Evolutionary conservation across 768 basidiomycete genomes (phyloP), one percentile per base, ranked within the genome.

Genomic region (Pleurotus pulmonarius): DNA sequence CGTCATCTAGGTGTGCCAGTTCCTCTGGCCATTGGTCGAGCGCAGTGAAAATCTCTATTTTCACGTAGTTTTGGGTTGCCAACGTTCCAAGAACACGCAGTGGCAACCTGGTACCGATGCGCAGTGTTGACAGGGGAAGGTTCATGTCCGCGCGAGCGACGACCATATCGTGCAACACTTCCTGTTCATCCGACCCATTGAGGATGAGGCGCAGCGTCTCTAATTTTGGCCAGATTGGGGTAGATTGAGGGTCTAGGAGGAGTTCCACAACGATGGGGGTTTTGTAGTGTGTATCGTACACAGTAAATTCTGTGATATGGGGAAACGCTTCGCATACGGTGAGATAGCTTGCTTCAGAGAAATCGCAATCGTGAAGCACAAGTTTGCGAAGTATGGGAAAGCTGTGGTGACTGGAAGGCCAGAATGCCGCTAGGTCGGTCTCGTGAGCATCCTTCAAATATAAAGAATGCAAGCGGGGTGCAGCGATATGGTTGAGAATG

Each of bases 391-490:
- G 64, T 25, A 65, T 61, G 20, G 69, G 67, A 58, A 76, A 79
- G 43, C 34, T 20, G 22, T 41, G 48, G 12, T n/a, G 46, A 26
- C 54, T 57, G 52, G 61, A 59, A 3, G 64, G 60, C 63, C 70
- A 69, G 55, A 81, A 69, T 1, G 60, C 57, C 56, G 77, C 73
- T 1, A 81, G 67, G 58, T 81, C 80, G 37, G 64, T 62, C 40
- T 76, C 71, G 29, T 75, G 73, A 7, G 74, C 64, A 13, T 69
- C 72, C 58, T 80, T 79, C 53, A 82, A 65, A 3, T 71, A 69
- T 43, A 82, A 64, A 9, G 73, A 75, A 22, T 70, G 60, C 26
- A 82, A 67, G 12, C 55, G 53, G 0, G 77, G 76, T 2, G 79
- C 75, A 20, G 66, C 59, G 24, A 82, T 69, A 25, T 63, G 61